Percentiles rank a stretch among this genome's conserved stretches.
These are phyloP conservation scores for Flaveria bidentis DNA, from an alignment of 129 eudicot species.

Conservation along the genomic window DNA sequence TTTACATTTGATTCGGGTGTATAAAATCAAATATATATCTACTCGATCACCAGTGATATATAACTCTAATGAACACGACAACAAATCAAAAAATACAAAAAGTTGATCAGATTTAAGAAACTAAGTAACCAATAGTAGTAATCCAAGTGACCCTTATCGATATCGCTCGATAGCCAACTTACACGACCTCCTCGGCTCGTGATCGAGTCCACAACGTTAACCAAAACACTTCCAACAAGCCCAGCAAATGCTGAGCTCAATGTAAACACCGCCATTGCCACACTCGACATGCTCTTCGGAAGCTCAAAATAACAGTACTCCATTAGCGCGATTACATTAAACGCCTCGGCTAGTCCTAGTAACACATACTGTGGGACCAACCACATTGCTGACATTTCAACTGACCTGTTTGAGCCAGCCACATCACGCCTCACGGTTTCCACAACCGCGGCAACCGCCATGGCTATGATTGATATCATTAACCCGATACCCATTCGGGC, in stretches of 20 bases:
- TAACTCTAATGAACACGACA: not conserved
- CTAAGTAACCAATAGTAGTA: conserved; percentile 44
- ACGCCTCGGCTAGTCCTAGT: conserved; percentile 42
- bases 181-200: conserved; percentile 31
- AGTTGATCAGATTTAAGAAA: conserved; percentile 38
- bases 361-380: conserved; percentile 40
- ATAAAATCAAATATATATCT: no score
- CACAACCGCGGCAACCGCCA: conserved; percentile 37
- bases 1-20: no score
- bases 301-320: no score
- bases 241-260: conserved; percentile 38
- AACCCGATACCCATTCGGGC: conserved; percentile 57
- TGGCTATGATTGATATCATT: conserved; percentile 30
- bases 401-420: conserved; percentile 14
- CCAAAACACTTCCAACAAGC: conserved; percentile 31
- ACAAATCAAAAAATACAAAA: conserved; percentile 22
- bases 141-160: conserved; percentile 48
- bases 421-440: conserved; percentile 40
- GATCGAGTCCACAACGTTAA: conserved; percentile 33
- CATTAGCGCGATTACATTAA: no score
- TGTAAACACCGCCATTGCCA: no score
- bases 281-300: no score
- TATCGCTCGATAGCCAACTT: conserved; percentile 49
- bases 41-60: no score
- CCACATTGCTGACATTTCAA: conserved; percentile 57